A percentile compares a stretch with the other conserved stretches of the same genome.
These are phyloP conservation scores for Scenedesmus sp. DNA, from an alignment of 163 green algal genomes.

Conservation along the genomic window DNA sequence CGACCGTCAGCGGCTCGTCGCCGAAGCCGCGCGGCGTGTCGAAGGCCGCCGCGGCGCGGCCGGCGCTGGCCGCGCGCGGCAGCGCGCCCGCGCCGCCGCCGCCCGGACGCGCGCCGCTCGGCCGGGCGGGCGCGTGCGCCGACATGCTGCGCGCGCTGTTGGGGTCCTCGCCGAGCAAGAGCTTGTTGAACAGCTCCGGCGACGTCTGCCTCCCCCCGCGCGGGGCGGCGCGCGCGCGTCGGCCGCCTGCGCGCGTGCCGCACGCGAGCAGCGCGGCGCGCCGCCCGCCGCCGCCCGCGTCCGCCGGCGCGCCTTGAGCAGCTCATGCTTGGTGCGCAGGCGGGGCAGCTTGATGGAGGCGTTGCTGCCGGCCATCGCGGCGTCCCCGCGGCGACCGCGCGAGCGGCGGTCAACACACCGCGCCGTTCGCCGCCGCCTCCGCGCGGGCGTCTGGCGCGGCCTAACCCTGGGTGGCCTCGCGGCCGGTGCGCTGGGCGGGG, in stretches of 20 bases:
- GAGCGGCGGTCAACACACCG: too few species aligned
- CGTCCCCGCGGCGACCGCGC: too few species aligned
- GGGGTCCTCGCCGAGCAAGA: constrained; percentile 68
- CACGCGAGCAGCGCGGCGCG: not conserved
- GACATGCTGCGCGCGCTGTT: constrained; percentile 54
- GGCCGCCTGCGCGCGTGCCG: too few species aligned
- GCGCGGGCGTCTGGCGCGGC: too few species aligned
- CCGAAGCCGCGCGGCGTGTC: constrained; percentile 61
- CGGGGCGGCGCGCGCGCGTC: too few species aligned
- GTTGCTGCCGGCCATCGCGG: too few species aligned
- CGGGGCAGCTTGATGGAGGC: constrained; percentile 70
- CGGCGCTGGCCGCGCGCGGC: not conserved
- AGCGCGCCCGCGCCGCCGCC: not conserved
- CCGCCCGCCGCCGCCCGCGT: too few species aligned
- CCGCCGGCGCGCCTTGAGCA: constrained; percentile 68
- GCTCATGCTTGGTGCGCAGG: constrained; percentile 76
- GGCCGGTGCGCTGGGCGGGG: not conserved
- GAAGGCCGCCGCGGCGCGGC: constrained; percentile 33
- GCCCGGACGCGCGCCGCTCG: too few species aligned
- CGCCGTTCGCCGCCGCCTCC: too few species aligned
- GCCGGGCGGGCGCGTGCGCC: constrained; percentile 37
- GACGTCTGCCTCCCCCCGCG: constrained; percentile 60
- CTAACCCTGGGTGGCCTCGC: too few species aligned
- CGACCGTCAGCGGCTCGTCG: constrained; percentile 76
- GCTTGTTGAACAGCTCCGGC: constrained; percentile 63